Evolutionary conservation across 768 basidiomycete species (phyloP).

Genomic region (Naganishia friedmannii): DNA sequence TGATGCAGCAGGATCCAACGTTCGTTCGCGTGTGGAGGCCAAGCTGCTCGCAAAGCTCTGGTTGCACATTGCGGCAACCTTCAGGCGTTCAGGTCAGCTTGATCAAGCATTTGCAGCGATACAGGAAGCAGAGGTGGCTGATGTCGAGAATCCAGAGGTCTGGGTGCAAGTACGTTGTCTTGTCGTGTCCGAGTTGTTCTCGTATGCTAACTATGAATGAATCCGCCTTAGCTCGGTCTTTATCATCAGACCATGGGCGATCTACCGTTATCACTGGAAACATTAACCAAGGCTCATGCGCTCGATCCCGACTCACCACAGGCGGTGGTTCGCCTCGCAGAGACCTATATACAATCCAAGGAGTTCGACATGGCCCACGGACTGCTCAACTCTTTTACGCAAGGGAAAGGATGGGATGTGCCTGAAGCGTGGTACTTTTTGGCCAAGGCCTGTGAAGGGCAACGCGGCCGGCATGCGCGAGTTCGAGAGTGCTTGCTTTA

Average conservation of each 20-base stretch:
- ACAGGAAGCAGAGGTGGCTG: conserved; percentile 87
- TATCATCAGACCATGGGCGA: conserved; percentile 65
- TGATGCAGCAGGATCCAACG: conserved; percentile 42
- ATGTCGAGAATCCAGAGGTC: conserved; percentile 79
- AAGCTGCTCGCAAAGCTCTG: conserved; percentile 79
- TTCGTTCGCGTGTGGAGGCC: conserved; percentile 58
- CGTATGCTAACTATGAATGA: background rate
- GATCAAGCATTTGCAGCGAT: conserved; percentile 88
- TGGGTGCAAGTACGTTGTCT: conserved; percentile 79
- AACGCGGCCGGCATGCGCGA: conserved; percentile 63
- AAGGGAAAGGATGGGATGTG: conserved; percentile 74
- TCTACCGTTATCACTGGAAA: conserved; percentile 62
- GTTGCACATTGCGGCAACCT: conserved; percentile 91
- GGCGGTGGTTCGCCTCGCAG: conserved; percentile 73
- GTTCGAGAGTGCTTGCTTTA: conserved; percentile 71
- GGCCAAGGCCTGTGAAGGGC: conserved; percentile 72
- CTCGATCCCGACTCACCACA: conserved; percentile 74
- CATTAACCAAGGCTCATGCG: conserved; percentile 85
- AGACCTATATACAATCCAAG: conserved; percentile 64
- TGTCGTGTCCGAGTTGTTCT: background rate
- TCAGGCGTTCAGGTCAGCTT: conserved; percentile 79
- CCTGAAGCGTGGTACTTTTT: conserved; percentile 94
- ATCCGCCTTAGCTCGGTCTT: conserved; percentile 62
- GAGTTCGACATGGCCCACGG: conserved; percentile 79
- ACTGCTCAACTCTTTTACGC: conserved; percentile 70